Base-by-base conservation (phyloP, 2,329 filamentous ascomycete species). In the Lithohypha guttulata region DNA sequence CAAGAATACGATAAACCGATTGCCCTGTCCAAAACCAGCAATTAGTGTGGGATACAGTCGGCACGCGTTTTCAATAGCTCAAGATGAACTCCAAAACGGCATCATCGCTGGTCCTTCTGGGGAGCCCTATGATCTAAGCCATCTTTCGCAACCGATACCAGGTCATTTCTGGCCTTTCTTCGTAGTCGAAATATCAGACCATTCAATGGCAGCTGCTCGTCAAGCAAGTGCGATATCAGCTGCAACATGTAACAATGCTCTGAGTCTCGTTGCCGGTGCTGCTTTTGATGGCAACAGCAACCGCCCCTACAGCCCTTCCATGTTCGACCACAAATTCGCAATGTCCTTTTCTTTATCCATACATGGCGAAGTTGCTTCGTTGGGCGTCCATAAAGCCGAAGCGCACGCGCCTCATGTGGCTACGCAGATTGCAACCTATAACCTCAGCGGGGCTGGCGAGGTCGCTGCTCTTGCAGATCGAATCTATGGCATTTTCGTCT, bases 91-190 rank as follows among this genome's bases (percentile, higher is more conserved):
- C 3, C 49, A 51, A 21, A 42, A 49, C n/a, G 47, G 45, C n/a
- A 46, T 51, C 38, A 49, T 51, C 11, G 32, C 45, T 3, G 47
- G 46, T 30, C 42, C 28, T 22, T 29, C 21, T 9, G 43, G 45
- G 27, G 45, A 47, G n/a, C 49, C 49, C 9, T 45, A 42, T 11
- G 44, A 50, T 29, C 44, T 51, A 20, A 30, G 41, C 35, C 43
- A 49, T 28, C 37, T 51, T 8, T 51, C 49, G 8, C 46, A 51
- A 19, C 46, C 45, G 4, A 32, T 49, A 2, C 30, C 37, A 4
- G 44, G 41, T 15, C 42, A 45, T 17, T 52, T 46, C 36, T 52
- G 49, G 49, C 49, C 49, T 10, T 51, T 50, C 39, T 45, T 51
- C 11, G 41, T 49, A 7, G 40, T 51, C 9, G 47, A 50, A 15